These are phyloP conservation scores for Naganishia vishniacii DNA, from an alignment of 768 basidiomycete species.

Conservation along the genomic window DNA sequence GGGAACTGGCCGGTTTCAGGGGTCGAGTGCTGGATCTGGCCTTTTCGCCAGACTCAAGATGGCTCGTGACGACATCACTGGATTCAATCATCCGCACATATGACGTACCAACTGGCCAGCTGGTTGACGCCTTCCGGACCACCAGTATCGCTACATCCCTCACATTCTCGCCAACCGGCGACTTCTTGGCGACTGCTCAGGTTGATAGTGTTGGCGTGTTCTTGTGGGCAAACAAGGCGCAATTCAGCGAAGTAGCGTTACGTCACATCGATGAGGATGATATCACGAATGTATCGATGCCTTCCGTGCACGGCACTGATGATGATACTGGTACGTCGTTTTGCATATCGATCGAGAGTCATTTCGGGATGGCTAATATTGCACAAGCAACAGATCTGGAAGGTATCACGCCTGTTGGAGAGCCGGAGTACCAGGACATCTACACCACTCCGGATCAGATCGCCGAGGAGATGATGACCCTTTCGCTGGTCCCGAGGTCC, in stretches of 20 bases:
- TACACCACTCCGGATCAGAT: conserved; percentile 84
- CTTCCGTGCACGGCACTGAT: conserved; percentile 72
- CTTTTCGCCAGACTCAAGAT: conserved; percentile 91
- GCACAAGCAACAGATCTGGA: conserved; percentile 58
- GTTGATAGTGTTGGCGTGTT: conserved; percentile 90
- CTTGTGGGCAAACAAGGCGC: conserved; percentile 97
- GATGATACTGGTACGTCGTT: conserved; percentile 69
- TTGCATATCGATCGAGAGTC: conserved; percentile 9
- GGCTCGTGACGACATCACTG: conserved; percentile 80
- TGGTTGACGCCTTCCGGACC: conserved; percentile 88
- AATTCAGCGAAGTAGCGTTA: conserved; percentile 79
- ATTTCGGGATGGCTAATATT: not conserved
- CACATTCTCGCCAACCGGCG: conserved; percentile 87
- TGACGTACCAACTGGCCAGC: conserved; percentile 83
- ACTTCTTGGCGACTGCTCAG: conserved; percentile 92
- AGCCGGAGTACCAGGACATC: conserved; percentile 59
- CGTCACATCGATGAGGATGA: conserved; percentile 71
- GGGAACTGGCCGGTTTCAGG: conserved; percentile 78
- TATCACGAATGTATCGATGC: conserved; percentile 63
- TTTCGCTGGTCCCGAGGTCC: conserved; percentile 83
- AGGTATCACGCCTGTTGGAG: conserved; percentile 61
- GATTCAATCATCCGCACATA: conserved; percentile 92
- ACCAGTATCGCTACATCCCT: conserved; percentile 81
- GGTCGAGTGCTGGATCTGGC: conserved; percentile 85
- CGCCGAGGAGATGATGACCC: conserved; percentile 81